phyloP scores from a whole-genome alignment of 108 stramenopile species.

The Nitzschia sp. region DNA sequence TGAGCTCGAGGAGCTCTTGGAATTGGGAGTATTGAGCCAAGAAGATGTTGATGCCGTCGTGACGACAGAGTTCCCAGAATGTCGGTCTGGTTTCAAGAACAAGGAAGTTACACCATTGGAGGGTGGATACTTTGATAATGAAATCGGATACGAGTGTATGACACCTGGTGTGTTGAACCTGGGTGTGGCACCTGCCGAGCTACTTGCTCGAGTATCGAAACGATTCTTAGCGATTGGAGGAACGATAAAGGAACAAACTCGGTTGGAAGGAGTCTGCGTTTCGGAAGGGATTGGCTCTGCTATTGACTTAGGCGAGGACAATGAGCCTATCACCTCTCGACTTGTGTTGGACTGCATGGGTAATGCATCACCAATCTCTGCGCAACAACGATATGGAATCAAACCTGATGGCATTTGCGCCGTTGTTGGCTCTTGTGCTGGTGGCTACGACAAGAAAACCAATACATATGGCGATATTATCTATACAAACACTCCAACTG shows the following conservation, averaged over 20 bases:
- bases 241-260: slow-evolving; percentile 57
- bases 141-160: slow-evolving; percentile 69
- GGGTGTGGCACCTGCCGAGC: slow-evolving; percentile 64
- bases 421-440: slow-evolving; percentile 88
- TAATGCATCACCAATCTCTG: slow-evolving; percentile 85
- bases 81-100: slow-evolving; percentile 78
- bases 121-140: slow-evolving; percentile 79
- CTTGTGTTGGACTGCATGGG: slow-evolving; percentile 96
- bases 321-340: slow-evolving; percentile 68
- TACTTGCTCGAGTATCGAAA: slow-evolving; percentile 60
- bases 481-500: slow-evolving; percentile 85
- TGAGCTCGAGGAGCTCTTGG: slow-evolving; percentile 78
- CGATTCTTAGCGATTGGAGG: slow-evolving; percentile 64
- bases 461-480: slow-evolving; percentile 91
- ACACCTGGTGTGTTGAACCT: slow-evolving; percentile 81
- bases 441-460: slow-evolving; percentile 75
- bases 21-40: slow-evolving; percentile 71
- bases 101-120: slow-evolving; percentile 64
- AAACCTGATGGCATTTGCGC: slow-evolving; percentile 91
- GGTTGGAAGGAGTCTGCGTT: slow-evolving; percentile 66
- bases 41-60: slow-evolving; percentile 80
- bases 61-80: slow-evolving; percentile 78
- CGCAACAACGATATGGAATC: slow-evolving; percentile 77
- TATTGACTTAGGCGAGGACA: slow-evolving; percentile 66
- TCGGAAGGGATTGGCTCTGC: slow-evolving; percentile 72